Base-by-base conservation (phyloP, 306 rosid genomes). In the Bauhinia variegata region DNA sequence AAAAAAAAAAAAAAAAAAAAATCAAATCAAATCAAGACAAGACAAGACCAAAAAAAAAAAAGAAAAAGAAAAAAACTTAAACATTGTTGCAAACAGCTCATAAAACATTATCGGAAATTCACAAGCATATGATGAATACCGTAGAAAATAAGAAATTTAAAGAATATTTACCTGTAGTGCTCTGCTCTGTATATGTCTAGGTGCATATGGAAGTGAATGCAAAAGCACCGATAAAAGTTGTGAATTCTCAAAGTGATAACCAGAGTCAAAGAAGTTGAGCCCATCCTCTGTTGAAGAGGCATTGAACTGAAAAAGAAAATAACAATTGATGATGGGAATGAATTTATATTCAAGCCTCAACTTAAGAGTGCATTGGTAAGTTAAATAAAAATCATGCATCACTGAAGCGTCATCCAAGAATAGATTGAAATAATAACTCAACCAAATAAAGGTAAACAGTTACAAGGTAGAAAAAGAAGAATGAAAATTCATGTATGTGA, bases 131-230 rank as follows among this genome's bases (percentile, higher is more conserved):
- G 34, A 60, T 63, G 52, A 47, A 30, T 16, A 37, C 17, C 41
- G 51, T 44, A 60, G 56, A 66, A 54, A 42, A 47, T 44, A 57
- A n/a, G n/a, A 70, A 74, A 11, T 54, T 62, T 42, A 77, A 60
- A 61, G 67, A n/a, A 68, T 56, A 56, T 70, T 23, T 84, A 93
- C 99, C 99, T 93, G 99, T 14, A 93, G 71, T 43, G 95, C 99
- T 75, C 90, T 83, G 77, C 84, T 83, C 80, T 88, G 99, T 60
- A 89, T 76, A 65, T 88, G 72, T 84, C 80, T 83, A 9, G 97
- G 68, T n/a, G 95, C 96, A 82, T 75, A 80, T 18, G 96, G 99
- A 70, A 93, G 96, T 47, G 99, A 88, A 63, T 77, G 95, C 79
- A 93, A 75, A 74, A 93, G 97, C 83, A 86, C 97, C 84, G 86